Evolutionary conservation across 768 basidiomycete genomes (phyloP).

Genomic region (Daedalea quercina): DNA sequence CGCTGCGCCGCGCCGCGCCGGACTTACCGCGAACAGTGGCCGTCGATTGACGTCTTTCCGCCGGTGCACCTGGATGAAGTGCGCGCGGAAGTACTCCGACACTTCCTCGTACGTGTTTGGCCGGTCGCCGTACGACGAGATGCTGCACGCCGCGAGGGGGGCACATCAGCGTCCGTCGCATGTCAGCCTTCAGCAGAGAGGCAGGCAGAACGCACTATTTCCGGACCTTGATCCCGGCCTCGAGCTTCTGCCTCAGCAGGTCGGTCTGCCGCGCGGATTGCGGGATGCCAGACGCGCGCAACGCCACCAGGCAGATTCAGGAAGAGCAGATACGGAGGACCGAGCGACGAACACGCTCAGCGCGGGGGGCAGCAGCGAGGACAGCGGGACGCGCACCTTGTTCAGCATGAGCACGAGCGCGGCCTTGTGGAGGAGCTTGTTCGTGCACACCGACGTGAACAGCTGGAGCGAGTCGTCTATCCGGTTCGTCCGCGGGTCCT

Average conservation of each 20-base stretch:
- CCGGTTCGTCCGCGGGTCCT: constrained; percentile 72
- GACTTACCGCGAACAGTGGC: constrained; percentile 49
- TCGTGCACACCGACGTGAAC: constrained; percentile 69
- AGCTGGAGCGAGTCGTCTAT: constrained; percentile 79
- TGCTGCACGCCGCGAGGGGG: constrained; percentile 40
- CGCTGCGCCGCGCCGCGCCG: constrained; percentile 36
- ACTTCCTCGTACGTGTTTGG: constrained; percentile 79
- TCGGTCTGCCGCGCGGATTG: constrained; percentile 42
- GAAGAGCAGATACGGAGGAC: no score
- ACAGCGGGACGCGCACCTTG: constrained; percentile 46
- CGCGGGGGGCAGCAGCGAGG: constrained; percentile 2
- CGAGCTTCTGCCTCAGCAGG: constrained; percentile 64
- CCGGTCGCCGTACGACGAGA: constrained; percentile 75
- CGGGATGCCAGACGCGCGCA: neutral
- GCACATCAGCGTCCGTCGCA: neutral
- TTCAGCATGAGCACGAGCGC: constrained; percentile 74
- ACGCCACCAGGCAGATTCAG: constrained; percentile 2
- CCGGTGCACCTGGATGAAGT: constrained; percentile 78
- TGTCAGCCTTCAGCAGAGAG: neutral
- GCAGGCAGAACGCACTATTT: constrained; percentile 55
- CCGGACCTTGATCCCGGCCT: constrained; percentile 58
- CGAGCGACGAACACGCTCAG: constrained; percentile 1
- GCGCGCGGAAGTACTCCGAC: constrained; percentile 81
- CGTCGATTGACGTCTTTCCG: constrained; percentile 75
- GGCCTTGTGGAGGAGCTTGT: constrained; percentile 64